Percentiles rank a stretch among this genome's conserved stretches.
These are phyloP conservation scores for Cryphonectria carpinicola DNA, from an alignment of 2,329 filamentous ascomycete species.

Conservation along the genomic window DNA sequence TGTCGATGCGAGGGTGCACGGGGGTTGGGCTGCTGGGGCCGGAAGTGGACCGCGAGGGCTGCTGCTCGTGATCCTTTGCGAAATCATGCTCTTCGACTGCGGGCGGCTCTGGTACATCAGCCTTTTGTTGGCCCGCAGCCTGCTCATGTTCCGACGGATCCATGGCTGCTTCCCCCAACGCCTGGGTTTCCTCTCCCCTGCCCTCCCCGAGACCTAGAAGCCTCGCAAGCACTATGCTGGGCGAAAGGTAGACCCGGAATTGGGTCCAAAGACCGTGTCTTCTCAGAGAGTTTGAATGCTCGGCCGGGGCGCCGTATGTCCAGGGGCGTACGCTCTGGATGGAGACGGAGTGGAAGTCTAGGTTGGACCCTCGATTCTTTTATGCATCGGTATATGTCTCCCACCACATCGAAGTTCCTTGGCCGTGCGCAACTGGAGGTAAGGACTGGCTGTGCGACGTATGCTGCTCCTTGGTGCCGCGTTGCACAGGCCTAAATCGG, in stretches of 20 bases:
- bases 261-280: not conserved
- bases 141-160: conserved; percentile 11
- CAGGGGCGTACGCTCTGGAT: not conserved
- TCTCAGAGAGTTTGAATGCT: not conserved
- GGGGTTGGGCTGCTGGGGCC: conserved; percentile 12
- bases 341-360: not conserved
- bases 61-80: not conserved
- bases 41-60: not conserved
- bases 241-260: not conserved
- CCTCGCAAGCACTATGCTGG: conserved; percentile 5
- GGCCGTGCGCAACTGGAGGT: not conserved
- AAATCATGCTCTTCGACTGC: conserved; percentile 7
- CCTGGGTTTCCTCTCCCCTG: not conserved
- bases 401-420: not conserved
- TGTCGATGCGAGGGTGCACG: conserved; percentile 18
- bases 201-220: conserved; percentile 23
- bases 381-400: not conserved
- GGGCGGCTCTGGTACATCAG: not conserved
- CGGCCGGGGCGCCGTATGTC: no score
- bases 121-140: conserved; percentile 6
- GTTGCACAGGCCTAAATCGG: not conserved
- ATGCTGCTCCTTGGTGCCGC: not conserved
- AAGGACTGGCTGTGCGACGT: not conserved
- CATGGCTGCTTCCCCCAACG: conserved; percentile 14
- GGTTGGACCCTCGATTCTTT: not conserved